Evolutionary conservation across 2,329 filamentous ascomycete species (phyloP).

Genomic region (Didymellaceae sp.): DNA sequence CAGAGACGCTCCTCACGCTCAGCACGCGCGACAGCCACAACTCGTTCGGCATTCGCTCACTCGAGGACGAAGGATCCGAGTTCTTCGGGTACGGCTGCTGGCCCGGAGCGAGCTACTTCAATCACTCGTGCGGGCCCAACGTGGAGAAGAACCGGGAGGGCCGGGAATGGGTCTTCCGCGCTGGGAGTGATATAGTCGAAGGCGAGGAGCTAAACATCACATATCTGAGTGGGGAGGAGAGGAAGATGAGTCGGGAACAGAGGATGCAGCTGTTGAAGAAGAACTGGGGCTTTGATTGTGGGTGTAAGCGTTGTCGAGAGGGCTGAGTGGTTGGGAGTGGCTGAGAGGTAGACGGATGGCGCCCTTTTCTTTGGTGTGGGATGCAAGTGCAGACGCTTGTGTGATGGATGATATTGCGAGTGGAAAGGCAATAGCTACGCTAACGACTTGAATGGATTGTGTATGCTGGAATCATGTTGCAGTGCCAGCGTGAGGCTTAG

Average conservation of each 20-base stretch:
- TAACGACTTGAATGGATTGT: not conserved
- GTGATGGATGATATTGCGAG: too few species aligned
- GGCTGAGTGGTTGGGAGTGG: not conserved
- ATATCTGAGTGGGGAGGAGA: slow-evolving; percentile 58
- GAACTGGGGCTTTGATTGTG: slow-evolving; percentile 57
- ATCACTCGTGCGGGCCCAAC: slow-evolving; percentile 56
- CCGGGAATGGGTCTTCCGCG: slow-evolving; percentile 51
- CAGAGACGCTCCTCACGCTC: slow-evolving; percentile 44
- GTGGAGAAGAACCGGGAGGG: slow-evolving; percentile 52
- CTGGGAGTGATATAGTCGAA: slow-evolving; percentile 41
- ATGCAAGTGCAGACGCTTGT: too few species aligned
- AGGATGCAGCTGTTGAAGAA: slow-evolving; percentile 48
- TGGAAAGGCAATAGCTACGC: not conserved
- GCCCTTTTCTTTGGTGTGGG: too few species aligned
- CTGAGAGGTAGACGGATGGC: too few species aligned
- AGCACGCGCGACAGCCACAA: slow-evolving; percentile 54
- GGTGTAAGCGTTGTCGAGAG: slow-evolving; percentile 48
- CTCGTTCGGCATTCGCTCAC: slow-evolving; percentile 54
- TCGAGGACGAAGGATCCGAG: slow-evolving; percentile 55
- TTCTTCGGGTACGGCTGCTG: slow-evolving; percentile 58
- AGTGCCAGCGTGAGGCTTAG: slow-evolving; percentile 34
- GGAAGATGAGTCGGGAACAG: slow-evolving; percentile 44
- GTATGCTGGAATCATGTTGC: not conserved
- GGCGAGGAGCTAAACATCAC: slow-evolving; percentile 57
- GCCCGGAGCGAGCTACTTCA: slow-evolving; percentile 57